phyloP scores from a whole-genome alignment of 2,329 filamentous ascomycete species.

The Chrysoporthe austroafricana region DNA sequence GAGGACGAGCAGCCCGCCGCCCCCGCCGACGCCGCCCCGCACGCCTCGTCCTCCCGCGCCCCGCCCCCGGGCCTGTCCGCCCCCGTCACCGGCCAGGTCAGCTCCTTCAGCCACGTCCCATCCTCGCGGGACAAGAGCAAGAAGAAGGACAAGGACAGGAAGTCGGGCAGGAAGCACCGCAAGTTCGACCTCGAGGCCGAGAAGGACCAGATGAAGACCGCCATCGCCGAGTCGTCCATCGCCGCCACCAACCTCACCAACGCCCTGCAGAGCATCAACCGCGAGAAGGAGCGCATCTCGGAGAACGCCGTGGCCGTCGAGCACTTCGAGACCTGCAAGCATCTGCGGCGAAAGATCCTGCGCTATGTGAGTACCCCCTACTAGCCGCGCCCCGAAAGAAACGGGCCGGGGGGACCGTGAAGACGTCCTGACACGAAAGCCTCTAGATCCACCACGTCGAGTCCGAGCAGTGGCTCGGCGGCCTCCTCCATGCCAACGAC shows the following conservation, averaged over 20 bases:
- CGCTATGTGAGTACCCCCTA: constrained; percentile 65
- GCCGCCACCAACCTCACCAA: constrained; percentile 91
- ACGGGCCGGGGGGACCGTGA: too few species aligned
- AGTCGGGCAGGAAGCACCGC: constrained; percentile 62
- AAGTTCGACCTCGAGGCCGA: constrained; percentile 86
- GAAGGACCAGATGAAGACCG: constrained; percentile 81
- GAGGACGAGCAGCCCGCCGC: constrained; percentile 56
- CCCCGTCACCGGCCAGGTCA: constrained; percentile 36
- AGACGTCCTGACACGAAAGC: neutral
- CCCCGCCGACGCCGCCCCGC: neutral
- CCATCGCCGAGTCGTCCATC: constrained; percentile 88
- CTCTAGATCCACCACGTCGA: constrained; percentile 85
- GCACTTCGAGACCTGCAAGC: constrained; percentile 85
- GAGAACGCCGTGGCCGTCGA: constrained; percentile 76
- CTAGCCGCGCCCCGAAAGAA: neutral
- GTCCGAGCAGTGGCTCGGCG: constrained; percentile 87
- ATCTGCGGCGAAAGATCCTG: constrained; percentile 79
- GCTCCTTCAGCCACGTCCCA: constrained; percentile 48
- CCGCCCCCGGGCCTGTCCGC: constrained; percentile 26
- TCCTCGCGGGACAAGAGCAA: constrained; percentile 48
- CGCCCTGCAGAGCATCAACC: constrained; percentile 84
- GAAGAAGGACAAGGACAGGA: constrained; percentile 49
- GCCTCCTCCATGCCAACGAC: constrained; percentile 91
- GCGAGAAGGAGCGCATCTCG: constrained; percentile 85
- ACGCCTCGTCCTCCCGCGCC: constrained; percentile 36